Base-by-base conservation (phyloP, 1,284 basidiomycete genomes). In the Coniophora puteana region DNA sequence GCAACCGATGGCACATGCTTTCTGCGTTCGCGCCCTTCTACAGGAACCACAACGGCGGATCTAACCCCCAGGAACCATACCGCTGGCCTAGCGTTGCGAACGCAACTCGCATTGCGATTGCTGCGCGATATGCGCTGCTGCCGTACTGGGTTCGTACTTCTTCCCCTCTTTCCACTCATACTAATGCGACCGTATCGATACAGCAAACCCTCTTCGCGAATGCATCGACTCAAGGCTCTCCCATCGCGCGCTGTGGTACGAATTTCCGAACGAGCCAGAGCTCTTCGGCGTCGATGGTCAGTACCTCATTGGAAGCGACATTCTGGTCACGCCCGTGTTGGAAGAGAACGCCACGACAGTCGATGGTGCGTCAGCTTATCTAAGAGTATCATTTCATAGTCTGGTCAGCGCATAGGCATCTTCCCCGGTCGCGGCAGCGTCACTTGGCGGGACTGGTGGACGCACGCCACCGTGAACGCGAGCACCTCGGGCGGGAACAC, bases 1-100 rank as follows among this genome's bases (percentile, higher is more conserved):
- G 86, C 59, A 83, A 81, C 45, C 74, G 88, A 18, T 91, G 88
- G 88, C 87, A 86, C 81, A 77, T 82, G 53, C 69, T 90, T 10
- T 71, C 81, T 2, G 86, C 87, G 0, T 86, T 88, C 55, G 69
- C 72, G 14, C 83, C 83, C 4, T 85, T 86, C 62, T 85, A 76
- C 51, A 67, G 82, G 26, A 85, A 86, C 51, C 84, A 87, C 53
- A 87, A 88, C 46, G 58, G 65, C 27, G 75, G 75, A 16, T 79
- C 80, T 6, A 68, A 84, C 22, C 64, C 76, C 10, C 85, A 87
- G 55, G 85, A 89, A 54, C 83, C 84, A 1, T 89, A 82, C 53
- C 67, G 74, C 27, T 90, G 87, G 86, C 78, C 82, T 36, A 81
- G 77, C 40, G 85, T 89, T 6, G 80, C 81, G 3, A 70, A 78